Conservation (phyloP, 2,329 filamentous ascomycete genomes). For the Teratosphaeria epicoccoides region DNA sequence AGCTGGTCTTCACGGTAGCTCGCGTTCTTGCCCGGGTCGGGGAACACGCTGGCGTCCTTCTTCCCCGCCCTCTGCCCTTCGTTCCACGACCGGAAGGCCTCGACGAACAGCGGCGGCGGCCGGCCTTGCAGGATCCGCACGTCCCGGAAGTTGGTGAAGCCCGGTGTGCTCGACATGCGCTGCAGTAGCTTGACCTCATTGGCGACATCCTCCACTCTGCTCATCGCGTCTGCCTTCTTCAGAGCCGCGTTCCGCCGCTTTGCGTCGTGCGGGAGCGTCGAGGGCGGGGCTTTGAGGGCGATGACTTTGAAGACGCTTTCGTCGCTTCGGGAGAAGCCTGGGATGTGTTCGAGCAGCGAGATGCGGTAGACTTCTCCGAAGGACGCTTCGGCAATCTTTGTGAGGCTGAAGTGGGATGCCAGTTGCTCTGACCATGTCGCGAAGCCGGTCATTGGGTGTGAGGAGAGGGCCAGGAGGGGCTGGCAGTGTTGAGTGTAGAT, state of each 20-base stretch:
- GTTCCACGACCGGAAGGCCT: slow-evolving; percentile 38
- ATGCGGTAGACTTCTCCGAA: slow-evolving; percentile 57
- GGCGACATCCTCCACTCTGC: slow-evolving; percentile 33
- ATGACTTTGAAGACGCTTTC: slow-evolving; percentile 41
- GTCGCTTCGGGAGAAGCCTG: slow-evolving; percentile 23
- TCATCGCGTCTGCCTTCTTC: slow-evolving; percentile 34
- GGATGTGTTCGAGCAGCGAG: slow-evolving; percentile 25
- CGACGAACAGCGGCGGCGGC: slow-evolving; percentile 41
- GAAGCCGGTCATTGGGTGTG: slow-evolving; percentile 28
- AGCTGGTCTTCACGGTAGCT: slow-evolving; percentile 46
- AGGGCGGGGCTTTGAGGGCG: slow-evolving; percentile 26
- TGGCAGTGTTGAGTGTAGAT: slow-evolving; percentile 18
- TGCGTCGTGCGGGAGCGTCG: slow-evolving; percentile 36
- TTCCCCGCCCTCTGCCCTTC: slow-evolving; percentile 29
- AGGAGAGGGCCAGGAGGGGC: slow-evolving; percentile 19
- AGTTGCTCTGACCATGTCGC: slow-evolving; percentile 32
- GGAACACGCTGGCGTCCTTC: slow-evolving; percentile 39
- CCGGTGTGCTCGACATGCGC: slow-evolving; percentile 48
- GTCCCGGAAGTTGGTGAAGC: slow-evolving; percentile 52
- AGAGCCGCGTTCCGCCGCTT: slow-evolving; percentile 39
- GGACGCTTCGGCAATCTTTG: slow-evolving; percentile 55
- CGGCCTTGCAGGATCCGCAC: slow-evolving; percentile 48
- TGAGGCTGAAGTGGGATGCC: slow-evolving; percentile 37
- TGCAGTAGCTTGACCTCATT: slow-evolving; percentile 45
- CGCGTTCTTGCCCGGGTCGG: slow-evolving; percentile 44